Evolutionary conservation across 2,329 filamentous ascomycete species (phyloP).

Genomic region (Colletotrichum tropicicola): DNA sequence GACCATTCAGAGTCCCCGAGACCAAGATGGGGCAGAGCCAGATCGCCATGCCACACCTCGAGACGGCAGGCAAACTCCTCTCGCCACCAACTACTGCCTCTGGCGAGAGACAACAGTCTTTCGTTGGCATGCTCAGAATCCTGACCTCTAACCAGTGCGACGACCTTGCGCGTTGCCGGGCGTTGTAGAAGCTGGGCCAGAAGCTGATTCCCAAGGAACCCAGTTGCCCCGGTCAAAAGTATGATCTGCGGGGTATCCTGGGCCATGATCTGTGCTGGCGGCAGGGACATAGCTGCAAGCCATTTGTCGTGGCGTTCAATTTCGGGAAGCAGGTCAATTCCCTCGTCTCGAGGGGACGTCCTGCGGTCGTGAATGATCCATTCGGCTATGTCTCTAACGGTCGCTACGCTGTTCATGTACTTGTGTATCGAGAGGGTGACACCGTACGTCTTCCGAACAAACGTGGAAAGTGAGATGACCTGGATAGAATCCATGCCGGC

Average conservation of each 20-base stretch:
- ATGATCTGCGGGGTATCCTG: not conserved
- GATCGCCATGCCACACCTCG: constrained; percentile 26
- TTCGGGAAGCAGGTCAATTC: constrained; percentile 4
- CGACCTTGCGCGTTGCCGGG: not conserved
- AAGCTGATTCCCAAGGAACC: constrained; percentile 29
- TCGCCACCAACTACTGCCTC: constrained; percentile 31
- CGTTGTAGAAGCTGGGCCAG: constrained; percentile 19
- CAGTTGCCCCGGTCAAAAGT: constrained; percentile 28
- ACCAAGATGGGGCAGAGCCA: constrained; percentile 3
- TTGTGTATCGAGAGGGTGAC: constrained; percentile 13
- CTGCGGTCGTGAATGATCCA: not conserved
- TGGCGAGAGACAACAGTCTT: constrained; percentile 22
- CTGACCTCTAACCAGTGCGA: constrained; percentile 25
- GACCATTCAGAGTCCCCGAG: constrained; percentile 1
- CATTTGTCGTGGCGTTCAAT: not conserved
- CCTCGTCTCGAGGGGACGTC: not conserved
- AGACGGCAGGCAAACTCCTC: constrained; percentile 2
- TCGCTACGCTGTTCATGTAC: constrained; percentile 17
- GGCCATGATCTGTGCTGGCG: not conserved
- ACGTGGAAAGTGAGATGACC: constrained; percentile 17
- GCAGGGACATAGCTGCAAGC: not conserved
- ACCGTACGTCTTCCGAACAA: constrained; percentile 4
- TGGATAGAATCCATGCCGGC: constrained; percentile 26
- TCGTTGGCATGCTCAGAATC: constrained; percentile 14
- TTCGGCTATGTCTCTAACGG: constrained; percentile 10